Conservation (phyloP, 2,329 filamentous ascomycete genomes). For the Fusarium nematophilum region DNA sequence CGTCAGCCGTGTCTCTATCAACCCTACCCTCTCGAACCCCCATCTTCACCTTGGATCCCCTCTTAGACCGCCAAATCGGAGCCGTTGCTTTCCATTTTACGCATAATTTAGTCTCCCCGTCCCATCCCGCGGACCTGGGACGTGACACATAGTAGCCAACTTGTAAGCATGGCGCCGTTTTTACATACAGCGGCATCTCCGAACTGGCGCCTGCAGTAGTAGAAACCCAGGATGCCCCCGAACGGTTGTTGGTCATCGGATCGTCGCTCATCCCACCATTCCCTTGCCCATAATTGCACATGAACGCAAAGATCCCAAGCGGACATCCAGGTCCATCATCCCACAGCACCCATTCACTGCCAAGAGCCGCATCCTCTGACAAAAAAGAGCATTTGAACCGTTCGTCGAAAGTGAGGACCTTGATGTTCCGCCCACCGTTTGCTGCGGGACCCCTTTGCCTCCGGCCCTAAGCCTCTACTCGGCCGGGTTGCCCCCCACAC, state of each 20-base stretch:
- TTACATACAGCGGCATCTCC: background rate
- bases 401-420: constrained; percentile 30
- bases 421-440: constrained; percentile 19
- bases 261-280: background rate
- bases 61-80: constrained; percentile 18
- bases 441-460: too few relatives aligned
- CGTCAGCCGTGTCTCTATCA: background rate
- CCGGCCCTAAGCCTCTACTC: background rate
- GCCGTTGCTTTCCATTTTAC: constrained; percentile 7
- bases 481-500: constrained; percentile 14
- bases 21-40: background rate
- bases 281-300: constrained; percentile 3
- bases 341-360: too few relatives aligned
- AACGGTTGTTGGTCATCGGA: constrained; percentile 3
- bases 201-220: background rate
- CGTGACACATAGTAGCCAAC: background rate
- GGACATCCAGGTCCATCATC: constrained; percentile 20
- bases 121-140: constrained; percentile 2
- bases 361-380: too few relatives aligned
- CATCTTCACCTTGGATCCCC: background rate
- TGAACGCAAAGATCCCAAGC: constrained; percentile 3
- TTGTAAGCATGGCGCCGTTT: background rate
- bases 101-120: background rate
- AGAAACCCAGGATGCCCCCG: background rate
- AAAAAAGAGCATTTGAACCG: constrained; percentile 8